phyloP scores from a whole-genome alignment of 495 filamentous ascomycete species.

The Delitschia confertaspora region DNA sequence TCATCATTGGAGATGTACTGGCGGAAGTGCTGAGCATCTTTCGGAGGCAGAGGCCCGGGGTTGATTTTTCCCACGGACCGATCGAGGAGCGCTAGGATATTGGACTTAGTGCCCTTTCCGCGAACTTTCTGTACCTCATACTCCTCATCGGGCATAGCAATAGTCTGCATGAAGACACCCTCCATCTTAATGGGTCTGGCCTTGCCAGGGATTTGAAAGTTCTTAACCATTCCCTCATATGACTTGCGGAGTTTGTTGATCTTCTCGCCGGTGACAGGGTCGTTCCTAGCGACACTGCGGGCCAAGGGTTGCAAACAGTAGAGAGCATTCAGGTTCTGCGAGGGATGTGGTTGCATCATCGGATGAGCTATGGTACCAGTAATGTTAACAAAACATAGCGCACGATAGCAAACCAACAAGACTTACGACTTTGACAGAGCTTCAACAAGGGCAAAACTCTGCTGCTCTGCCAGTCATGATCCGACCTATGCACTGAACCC shows the following conservation, averaged over 20 bases:
- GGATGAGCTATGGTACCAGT: constrained; percentile 35
- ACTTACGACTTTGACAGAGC: constrained; percentile 35
- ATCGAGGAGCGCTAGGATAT: constrained; percentile 41
- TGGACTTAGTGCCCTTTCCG: constrained; percentile 47
- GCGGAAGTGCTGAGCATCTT: constrained; percentile 4
- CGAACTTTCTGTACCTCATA: constrained; percentile 55
- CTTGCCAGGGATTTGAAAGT: constrained; percentile 52
- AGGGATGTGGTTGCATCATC: constrained; percentile 45
- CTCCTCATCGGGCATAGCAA: constrained; percentile 55
- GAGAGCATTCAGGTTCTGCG: constrained; percentile 54
- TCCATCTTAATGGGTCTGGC: constrained; percentile 48
- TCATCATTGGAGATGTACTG: constrained; percentile 20
- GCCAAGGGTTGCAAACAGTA: constrained; percentile 54
- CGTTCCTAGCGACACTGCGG: constrained; percentile 53
- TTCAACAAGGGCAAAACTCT: constrained; percentile 28
- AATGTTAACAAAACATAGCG: constrained; percentile 25
- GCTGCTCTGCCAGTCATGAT: constrained; percentile 36
- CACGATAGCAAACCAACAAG: constrained; percentile 17
- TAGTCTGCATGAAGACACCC: constrained; percentile 19
- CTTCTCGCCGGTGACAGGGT: constrained; percentile 59
- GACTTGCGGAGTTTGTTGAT: constrained; percentile 67
- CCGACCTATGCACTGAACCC: constrained; percentile 29
- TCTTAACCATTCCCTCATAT: constrained; percentile 62
- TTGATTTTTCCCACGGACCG: constrained; percentile 39
- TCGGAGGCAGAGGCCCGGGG: constrained; percentile 42